Percentiles rank a stretch among this genome's conserved stretches.
Evolutionary conservation across 2,329 filamentous ascomycete genomes (phyloP).

Genomic region (Phoma sp.): DNA sequence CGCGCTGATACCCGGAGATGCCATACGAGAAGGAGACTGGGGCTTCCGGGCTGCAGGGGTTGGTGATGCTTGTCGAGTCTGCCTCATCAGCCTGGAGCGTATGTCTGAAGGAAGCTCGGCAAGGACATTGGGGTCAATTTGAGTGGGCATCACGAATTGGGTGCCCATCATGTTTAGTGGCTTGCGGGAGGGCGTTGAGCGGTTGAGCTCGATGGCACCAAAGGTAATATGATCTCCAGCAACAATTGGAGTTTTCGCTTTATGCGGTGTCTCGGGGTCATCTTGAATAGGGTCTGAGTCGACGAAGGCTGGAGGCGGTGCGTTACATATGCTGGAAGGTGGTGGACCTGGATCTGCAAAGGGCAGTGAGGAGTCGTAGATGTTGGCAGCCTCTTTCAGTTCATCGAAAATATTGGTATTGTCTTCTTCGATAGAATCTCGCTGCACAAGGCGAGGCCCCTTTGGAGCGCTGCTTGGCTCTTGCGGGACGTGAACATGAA

Average conservation of each 20-base stretch:
- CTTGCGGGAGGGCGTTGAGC: slow-evolving; percentile 62
- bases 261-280: slow-evolving; percentile 50
- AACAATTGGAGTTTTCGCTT: slow-evolving; percentile 28
- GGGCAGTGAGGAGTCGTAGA: slow-evolving; percentile 6
- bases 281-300: slow-evolving; percentile 55
- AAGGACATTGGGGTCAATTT: slow-evolving; percentile 80
- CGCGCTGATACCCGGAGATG: background rate
- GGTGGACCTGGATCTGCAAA: slow-evolving; percentile 3
- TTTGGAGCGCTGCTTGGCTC: background rate
- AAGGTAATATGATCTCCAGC: slow-evolving; percentile 45
- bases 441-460: background rate
- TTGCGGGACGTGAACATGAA: background rate
- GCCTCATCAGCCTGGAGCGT: slow-evolving; percentile 69
- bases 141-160: slow-evolving; percentile 87
- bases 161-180: slow-evolving; percentile 82
- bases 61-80: slow-evolving; percentile 37
- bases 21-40: background rate
- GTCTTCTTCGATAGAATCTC: slow-evolving; percentile 5
- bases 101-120: slow-evolving; percentile 86
- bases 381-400: slow-evolving; percentile 5
- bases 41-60: slow-evolving; percentile 24
- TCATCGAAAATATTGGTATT: slow-evolving; percentile 4
- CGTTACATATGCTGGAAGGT: slow-evolving; percentile 20
- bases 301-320: slow-evolving; percentile 11
- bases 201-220: slow-evolving; percentile 45